Percentiles rank a stretch among this genome's conserved stretches.
These are phyloP conservation scores for Thermomyces lanuginosus DNA, from an alignment of 2,329 filamentous ascomycete species.

Conservation along the genomic window DNA sequence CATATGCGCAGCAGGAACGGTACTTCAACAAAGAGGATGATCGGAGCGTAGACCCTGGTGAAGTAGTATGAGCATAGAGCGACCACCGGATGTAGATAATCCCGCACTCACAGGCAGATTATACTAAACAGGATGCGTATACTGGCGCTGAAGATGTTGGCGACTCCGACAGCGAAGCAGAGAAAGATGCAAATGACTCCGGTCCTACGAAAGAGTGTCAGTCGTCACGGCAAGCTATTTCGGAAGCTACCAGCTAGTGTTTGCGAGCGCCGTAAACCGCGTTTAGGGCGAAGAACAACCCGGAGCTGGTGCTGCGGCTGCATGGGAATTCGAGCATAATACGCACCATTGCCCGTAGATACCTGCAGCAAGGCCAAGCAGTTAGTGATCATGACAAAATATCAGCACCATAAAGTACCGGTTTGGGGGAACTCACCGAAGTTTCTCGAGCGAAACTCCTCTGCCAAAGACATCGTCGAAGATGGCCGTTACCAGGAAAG, in stretches of 20 bases:
- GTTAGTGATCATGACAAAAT: slow-evolving; percentile 3
- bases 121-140: slow-evolving; percentile 46
- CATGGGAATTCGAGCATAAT: too few relatives aligned
- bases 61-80: slow-evolving; percentile 28
- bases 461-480: slow-evolving; percentile 40
- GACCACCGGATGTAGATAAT: slow-evolving; percentile 1
- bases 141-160: slow-evolving; percentile 47
- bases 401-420: background rate
- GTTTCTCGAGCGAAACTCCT: slow-evolving; percentile 49
- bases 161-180: slow-evolving; percentile 51
- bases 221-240: background rate
- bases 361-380: slow-evolving; percentile 27
- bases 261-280: background rate
- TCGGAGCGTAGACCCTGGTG: slow-evolving; percentile 48
- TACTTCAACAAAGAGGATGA: slow-evolving; percentile 76
- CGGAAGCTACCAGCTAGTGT: background rate
- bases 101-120: slow-evolving; percentile 36
- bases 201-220: slow-evolving; percentile 25
- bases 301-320: background rate
- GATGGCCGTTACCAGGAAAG: background rate
- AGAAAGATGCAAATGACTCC: slow-evolving; percentile 46
- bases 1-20: slow-evolving; percentile 94
- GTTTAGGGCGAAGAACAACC: background rate
- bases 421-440: slow-evolving; percentile 38
- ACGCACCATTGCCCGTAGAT: slow-evolving; percentile 55